Conservation (phyloP, 2,329 filamentous ascomycete species). For the Aureobasidium sp. region DNA sequence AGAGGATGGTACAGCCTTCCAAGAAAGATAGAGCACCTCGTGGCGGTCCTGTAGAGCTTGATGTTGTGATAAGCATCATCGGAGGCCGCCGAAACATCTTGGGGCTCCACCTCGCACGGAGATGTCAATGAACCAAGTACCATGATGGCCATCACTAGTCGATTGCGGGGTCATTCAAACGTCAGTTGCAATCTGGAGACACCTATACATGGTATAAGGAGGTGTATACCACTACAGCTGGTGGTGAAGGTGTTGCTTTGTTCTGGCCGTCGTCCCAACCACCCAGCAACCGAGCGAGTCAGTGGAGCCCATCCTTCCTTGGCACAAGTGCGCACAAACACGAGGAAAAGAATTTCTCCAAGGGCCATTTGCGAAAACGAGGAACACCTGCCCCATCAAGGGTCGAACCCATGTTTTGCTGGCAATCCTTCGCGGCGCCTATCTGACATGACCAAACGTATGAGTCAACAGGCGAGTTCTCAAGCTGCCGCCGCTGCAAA, state of each 20-base stretch:
- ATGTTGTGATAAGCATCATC: constrained; percentile 10
- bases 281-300: neutral
- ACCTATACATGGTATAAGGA: neutral
- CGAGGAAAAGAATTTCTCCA: neutral
- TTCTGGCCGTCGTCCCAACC: neutral
- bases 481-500: neutral
- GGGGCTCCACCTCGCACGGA: constrained; percentile 10
- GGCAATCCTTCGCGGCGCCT: neutral
- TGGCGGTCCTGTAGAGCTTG: constrained; percentile 2
- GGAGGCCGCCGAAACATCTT: constrained; percentile 5
- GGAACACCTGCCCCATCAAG: neutral
- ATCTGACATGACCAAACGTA: constrained; percentile 1
- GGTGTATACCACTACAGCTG: neutral
- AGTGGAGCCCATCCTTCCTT: constrained; percentile 4
- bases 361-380: neutral
- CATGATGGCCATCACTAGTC: constrained; percentile 6
- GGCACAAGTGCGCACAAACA: neutral
- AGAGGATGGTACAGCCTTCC: neutral
- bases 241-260: neutral
- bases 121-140: neutral
- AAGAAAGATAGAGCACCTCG: neutral
- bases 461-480: constrained; percentile 3
- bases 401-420: neutral
- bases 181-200: neutral
- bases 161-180: constrained; percentile 1